phyloP scores from a whole-genome alignment of 2,329 filamentous ascomycete genomes.

The Colletotrichum sp. region DNA sequence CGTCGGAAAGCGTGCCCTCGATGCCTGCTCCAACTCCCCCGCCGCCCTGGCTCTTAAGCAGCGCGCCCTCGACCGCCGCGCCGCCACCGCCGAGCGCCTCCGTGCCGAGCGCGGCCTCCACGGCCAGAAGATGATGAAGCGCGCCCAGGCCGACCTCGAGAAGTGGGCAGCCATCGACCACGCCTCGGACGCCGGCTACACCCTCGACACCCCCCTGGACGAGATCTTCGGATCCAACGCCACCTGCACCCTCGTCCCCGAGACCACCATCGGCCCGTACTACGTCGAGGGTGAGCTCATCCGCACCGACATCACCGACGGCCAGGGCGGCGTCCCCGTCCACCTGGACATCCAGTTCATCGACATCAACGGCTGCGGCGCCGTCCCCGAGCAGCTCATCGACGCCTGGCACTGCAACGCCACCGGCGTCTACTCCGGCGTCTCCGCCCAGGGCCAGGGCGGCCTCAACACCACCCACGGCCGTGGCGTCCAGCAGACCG shows the following conservation, averaged over 20 bases:
- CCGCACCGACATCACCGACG: slow-evolving; percentile 48
- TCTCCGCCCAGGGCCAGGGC: slow-evolving; percentile 26
- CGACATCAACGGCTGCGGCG: slow-evolving; percentile 24
- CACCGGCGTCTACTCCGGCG: slow-evolving; percentile 46
- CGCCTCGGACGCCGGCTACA: slow-evolving; percentile 30
- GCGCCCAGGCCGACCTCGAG: slow-evolving; percentile 34
- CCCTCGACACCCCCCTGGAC: slow-evolving; percentile 35
- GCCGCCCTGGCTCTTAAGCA: slow-evolving; percentile 41
- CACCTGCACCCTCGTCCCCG: slow-evolving; percentile 16
- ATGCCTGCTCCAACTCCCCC: slow-evolving; percentile 41
- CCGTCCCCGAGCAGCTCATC: slow-evolving; percentile 22
- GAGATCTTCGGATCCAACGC: slow-evolving; percentile 24
- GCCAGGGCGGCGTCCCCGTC: slow-evolving; percentile 44
- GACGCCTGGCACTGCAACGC: slow-evolving; percentile 31
- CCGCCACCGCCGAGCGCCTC: slow-evolving; percentile 39
- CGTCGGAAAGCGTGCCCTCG: slow-evolving; percentile 40
- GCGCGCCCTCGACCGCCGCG: slow-evolving; percentile 44
- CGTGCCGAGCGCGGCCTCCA: slow-evolving; percentile 40
- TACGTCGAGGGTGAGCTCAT: slow-evolving; percentile 50
- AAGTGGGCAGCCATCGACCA: slow-evolving; percentile 37
- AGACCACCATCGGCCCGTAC: slow-evolving; percentile 23
- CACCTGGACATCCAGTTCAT: slow-evolving; percentile 32
- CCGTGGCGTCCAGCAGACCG: slow-evolving; percentile 23
- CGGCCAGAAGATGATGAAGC: slow-evolving; percentile 35
- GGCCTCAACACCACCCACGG: slow-evolving; percentile 17